Conservation (phyloP, 179 eudicot species). For the Spergularia azorica region DNA sequence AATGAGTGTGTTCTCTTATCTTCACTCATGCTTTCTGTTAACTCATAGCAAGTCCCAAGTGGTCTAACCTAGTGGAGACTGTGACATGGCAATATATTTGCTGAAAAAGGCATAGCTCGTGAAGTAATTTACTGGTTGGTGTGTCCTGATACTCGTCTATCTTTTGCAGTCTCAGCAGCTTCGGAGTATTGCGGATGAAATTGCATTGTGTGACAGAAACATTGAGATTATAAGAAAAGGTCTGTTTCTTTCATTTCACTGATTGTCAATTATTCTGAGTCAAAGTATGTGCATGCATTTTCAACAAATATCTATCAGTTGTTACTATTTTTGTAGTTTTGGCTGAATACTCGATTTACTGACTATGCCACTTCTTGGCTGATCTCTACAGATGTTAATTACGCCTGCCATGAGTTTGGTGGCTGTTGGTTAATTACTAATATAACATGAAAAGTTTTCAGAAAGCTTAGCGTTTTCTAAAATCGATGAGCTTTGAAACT, state of each 20-base stretch:
- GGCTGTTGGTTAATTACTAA: background rate
- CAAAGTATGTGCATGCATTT: background rate
- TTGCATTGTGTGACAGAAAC: slow-evolving; percentile 51
- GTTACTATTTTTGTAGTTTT: background rate
- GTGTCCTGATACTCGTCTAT: slow-evolving; percentile 19
- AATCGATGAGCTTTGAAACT: background rate
- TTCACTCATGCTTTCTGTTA: no score
- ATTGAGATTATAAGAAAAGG: slow-evolving; percentile 53
- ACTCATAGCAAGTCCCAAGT: no score
- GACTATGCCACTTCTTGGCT: background rate
- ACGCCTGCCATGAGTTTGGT: background rate
- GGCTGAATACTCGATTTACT: background rate
- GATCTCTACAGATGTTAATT: background rate
- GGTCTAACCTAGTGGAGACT: no score
- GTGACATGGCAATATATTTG: no score
- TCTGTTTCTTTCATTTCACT: slow-evolving; percentile 29
- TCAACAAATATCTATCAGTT: background rate
- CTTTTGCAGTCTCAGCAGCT: slow-evolving; percentile 46
- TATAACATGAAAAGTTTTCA: background rate
- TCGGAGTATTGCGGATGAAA: slow-evolving; percentile 46
- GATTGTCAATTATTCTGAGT: background rate
- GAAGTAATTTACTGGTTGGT: background rate
- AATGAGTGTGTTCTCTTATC: no score
- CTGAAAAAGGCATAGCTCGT: no score
- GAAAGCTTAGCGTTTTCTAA: background rate